Base-by-base conservation (phyloP, 345 rosid species). In the Boechera divaricarpa region DNA sequence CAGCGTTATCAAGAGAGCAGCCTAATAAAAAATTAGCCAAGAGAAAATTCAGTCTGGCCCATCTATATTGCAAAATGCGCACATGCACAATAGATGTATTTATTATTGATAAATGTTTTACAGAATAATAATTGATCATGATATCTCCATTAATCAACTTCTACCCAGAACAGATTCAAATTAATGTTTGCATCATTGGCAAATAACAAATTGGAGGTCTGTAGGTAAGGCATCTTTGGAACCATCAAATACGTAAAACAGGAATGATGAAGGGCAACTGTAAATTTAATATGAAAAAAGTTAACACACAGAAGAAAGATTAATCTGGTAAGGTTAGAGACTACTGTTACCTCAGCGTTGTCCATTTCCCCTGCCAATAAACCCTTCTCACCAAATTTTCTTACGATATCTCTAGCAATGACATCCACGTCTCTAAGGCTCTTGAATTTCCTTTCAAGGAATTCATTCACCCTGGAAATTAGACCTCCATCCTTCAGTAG, bases 371-470 rank as follows among this genome's bases (percentile, higher is more conserved):
- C 78, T 67, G 52, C 61, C 77, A 77, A 77, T 59, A 77, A 82
- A 78, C 41, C 72, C 58, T 70, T 75, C 71, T 79, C 78, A 67
- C 52, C 62, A 63, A 73, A 68, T 61, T 70, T 73, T 73, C 15
- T 63, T 54, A 67, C 77, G 38, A 88, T 83, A 68, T 82, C 83
- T 72, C 77, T 82, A 56, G 93, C 77, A 63, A 86, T 77, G 55
- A 72, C 75, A 71, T 90, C 88, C 82, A 92, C 75, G 67, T 87
- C 83, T 81, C 77, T 87, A 78, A 94, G 84, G 77, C 73, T 76
- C 80, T 82, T 83, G 67, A 84, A 75, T 77, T 87, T 86, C 73
- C 69, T 80, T 75, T 81, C 81, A 65, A 87, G 90, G 83, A 74
- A 84, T 29, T 83, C 83, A 63, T 84, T 88, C 67, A 87, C 79